Evolutionary conservation across 139 green algal genomes (phyloP).

Genomic region (Picochlorum sp.): DNA sequence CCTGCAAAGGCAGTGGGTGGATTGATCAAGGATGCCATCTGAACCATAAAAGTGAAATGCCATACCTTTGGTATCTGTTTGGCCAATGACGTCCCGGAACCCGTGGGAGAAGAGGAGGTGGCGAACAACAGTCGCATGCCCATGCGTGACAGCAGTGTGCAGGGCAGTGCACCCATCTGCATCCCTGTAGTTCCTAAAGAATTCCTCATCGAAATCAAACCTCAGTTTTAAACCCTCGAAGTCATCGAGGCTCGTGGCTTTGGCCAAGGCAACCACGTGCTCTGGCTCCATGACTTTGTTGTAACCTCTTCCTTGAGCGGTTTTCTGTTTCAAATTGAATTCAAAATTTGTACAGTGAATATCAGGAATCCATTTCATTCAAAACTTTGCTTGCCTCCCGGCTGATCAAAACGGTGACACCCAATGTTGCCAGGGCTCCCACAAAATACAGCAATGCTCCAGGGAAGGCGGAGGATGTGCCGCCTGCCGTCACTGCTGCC

Average conservation of each 20-base stretch:
- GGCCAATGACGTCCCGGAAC: slow-evolving; percentile 3
- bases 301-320: no score
- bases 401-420: slow-evolving; percentile 40
- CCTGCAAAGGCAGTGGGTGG: neutral
- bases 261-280: no score
- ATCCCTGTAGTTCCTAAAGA: neutral
- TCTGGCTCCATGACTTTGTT: no score
- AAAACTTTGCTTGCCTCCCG: slow-evolving; percentile 40
- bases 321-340: no score
- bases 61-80: neutral
- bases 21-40: neutral
- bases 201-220: no score
- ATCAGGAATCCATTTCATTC: slow-evolving; percentile 10
- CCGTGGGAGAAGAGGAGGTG: neutral
- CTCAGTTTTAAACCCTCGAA: no score
- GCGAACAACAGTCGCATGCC: neutral
- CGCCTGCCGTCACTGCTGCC: slow-evolving; percentile 37
- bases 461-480: slow-evolving; percentile 5
- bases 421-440: slow-evolving; percentile 47
- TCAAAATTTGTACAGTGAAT: neutral
- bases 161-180: slow-evolving; percentile 5
- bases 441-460: slow-evolving; percentile 48
- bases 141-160: neutral
- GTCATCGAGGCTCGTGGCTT: no score
- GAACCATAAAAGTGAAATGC: neutral